Conservation (phyloP, 116 monocot species). For the Papilionanthe hybrid region DNA sequence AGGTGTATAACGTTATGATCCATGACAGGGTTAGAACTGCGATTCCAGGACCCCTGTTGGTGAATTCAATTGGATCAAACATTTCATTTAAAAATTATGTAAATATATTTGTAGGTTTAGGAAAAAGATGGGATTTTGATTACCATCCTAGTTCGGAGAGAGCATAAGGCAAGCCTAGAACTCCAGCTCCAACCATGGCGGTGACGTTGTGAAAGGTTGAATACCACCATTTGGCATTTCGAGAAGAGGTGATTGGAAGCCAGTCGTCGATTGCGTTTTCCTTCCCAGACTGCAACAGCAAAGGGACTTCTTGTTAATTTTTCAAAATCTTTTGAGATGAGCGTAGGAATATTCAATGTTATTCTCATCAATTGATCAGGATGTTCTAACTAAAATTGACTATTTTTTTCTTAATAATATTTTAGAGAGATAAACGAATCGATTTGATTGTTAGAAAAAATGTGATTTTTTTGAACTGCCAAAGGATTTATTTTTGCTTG, state of each 20-base stretch:
- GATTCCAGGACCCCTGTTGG: slow-evolving; percentile 44
- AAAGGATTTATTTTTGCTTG: too few species aligned
- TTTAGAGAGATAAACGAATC: too few species aligned
- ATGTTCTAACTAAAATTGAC: too few species aligned
- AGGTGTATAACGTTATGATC: slow-evolving; percentile 54
- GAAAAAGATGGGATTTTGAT: not conserved
- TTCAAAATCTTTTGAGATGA: not conserved
- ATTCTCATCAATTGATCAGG: not conserved
- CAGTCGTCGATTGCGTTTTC: slow-evolving; percentile 32
- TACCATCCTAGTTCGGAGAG: slow-evolving; percentile 62
- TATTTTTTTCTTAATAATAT: too few species aligned
- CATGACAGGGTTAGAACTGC: slow-evolving; percentile 39
- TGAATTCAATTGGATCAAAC: not conserved
- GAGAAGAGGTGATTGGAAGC: slow-evolving; percentile 55
- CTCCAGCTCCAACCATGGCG: slow-evolving; percentile 68
- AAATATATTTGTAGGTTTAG: not conserved
- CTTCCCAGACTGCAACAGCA: not conserved
- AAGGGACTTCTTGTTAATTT: not conserved
- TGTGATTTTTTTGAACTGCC: too few species aligned
- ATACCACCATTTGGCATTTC: slow-evolving; percentile 77
- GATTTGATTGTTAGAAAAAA: too few species aligned
- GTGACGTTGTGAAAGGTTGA: slow-evolving; percentile 74
- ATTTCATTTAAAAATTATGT: not conserved
- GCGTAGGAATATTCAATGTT: too few species aligned
- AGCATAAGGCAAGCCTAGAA: slow-evolving; percentile 57